Evolutionary conservation across 2,329 filamentous ascomycete genomes (phyloP).

Genomic region (Sporothrix inflata): DNA sequence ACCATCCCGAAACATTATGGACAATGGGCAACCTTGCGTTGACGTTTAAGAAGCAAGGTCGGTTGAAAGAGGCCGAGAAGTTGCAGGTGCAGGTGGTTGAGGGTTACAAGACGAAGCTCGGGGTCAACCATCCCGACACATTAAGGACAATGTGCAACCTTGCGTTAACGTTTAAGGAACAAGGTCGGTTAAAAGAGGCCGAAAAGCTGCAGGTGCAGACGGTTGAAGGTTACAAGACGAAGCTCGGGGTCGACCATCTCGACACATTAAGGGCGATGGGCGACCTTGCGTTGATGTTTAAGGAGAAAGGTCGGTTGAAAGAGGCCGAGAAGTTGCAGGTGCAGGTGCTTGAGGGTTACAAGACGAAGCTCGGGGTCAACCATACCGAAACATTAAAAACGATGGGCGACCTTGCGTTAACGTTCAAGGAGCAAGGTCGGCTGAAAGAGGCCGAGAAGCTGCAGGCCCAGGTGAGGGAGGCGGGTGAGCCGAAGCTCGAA

Average conservation of each 20-base stretch:
- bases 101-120: background rate
- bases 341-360: background rate
- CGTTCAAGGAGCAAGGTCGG: conserved; percentile 4
- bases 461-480: background rate
- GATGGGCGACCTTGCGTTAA: background rate
- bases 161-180: background rate
- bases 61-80: too few species aligned
- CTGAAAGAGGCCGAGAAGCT: conserved; percentile 32
- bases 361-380: background rate
- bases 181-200: conserved; percentile 31
- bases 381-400: conserved; percentile 1
- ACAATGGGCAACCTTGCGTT: too few species aligned
- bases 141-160: background rate
- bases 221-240: too few species aligned
- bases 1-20: background rate
- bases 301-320: too few species aligned
- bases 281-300: too few species aligned
- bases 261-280: too few species aligned
- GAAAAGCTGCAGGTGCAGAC: conserved; percentile 28
- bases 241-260: too few species aligned
- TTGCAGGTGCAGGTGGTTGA: background rate
- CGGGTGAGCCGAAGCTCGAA: too few species aligned
- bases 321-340: too few species aligned
- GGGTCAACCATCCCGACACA: conserved; percentile 8
- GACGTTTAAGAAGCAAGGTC: too few species aligned